Conservation (phyloP, 202 grass and related monocot species). For the Setaria italica region DNA sequence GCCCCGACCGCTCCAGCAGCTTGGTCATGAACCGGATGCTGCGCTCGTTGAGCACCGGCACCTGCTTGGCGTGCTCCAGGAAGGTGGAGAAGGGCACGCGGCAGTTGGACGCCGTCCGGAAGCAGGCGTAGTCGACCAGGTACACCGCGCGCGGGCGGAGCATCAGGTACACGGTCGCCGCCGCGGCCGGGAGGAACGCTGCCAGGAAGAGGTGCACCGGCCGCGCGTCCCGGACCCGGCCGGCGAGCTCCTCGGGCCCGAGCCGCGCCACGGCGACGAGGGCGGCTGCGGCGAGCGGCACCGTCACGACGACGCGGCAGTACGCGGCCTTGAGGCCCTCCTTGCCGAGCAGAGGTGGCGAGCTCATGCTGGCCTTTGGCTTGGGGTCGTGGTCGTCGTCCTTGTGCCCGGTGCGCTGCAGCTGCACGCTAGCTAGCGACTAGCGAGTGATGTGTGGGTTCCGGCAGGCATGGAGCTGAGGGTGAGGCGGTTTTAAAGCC, state of each 20-base stretch:
- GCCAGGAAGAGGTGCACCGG: slow-evolving; percentile 48
- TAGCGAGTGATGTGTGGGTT: not conserved
- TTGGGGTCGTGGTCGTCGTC: not conserved
- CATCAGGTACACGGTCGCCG: slow-evolving; percentile 56
- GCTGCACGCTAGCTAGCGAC: not conserved
- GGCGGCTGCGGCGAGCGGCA: slow-evolving; percentile 23
- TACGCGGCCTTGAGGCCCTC: slow-evolving; percentile 38
- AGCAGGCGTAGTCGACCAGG: slow-evolving; percentile 84
- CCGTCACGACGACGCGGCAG: slow-evolving; percentile 39
- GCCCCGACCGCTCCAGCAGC: slow-evolving; percentile 63
- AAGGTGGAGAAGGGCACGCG: slow-evolving; percentile 81
- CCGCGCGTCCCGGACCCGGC: slow-evolving; percentile 19
- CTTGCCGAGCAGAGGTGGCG: not conserved
- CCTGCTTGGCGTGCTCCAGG: slow-evolving; percentile 69
- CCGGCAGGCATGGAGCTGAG: not conserved
- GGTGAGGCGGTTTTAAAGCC: slow-evolving; percentile 27
- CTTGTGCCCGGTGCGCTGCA: not conserved
- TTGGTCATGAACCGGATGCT: slow-evolving; percentile 76
- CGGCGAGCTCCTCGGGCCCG: slow-evolving; percentile 36
- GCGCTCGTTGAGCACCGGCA: slow-evolving; percentile 58
- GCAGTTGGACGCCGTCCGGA: slow-evolving; percentile 58
- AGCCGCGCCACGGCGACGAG: not conserved
- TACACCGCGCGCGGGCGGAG: slow-evolving; percentile 72
- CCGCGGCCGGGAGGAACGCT: slow-evolving; percentile 53
- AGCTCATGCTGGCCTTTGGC: slow-evolving; percentile 14